These are phyloP conservation scores for Leishmania major DNA, from an alignment of 208 protist genomes.

Conservation along the genomic window DNA sequence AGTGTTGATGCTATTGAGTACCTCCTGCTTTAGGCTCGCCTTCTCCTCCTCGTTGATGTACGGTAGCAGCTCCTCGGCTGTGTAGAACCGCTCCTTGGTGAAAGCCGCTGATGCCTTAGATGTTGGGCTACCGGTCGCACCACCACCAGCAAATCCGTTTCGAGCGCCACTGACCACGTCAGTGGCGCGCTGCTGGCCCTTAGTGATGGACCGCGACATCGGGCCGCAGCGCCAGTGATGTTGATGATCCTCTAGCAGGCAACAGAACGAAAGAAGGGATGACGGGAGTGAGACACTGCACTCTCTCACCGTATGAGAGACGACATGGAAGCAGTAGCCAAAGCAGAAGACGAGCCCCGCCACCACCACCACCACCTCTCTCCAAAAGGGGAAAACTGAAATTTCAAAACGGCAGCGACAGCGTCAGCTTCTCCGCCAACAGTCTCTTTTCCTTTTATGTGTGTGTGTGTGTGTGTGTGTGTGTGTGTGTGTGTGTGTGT, in stretches of 20 bases:
- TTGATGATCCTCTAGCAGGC: constrained; percentile 9
- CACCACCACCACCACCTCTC: too few species aligned
- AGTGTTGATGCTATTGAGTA: constrained; percentile 71
- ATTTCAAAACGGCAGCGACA: background rate
- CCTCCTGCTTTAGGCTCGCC: constrained; percentile 57
- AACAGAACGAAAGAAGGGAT: background rate
- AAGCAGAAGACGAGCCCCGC: background rate
- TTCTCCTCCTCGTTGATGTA: constrained; percentile 74
- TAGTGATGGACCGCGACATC: constrained; percentile 28
- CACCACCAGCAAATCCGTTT: constrained; percentile 23
- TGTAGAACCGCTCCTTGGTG: constrained; percentile 53
- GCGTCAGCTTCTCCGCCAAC: background rate
- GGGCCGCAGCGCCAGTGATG: background rate
- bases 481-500: background rate
- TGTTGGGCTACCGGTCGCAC: background rate
- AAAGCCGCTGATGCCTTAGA: background rate
- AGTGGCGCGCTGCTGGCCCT: constrained; percentile 33
- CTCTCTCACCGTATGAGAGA: background rate
- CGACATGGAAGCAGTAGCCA: background rate
- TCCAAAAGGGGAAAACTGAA: too few species aligned
- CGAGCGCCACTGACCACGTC: constrained; percentile 30
- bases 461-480: background rate
- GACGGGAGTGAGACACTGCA: background rate
- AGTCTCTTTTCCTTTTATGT: background rate
- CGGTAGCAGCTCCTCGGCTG: constrained; percentile 62